Conservation (phyloP, 176 grass and related monocot species). For the Aegilops speltoides region DNA sequence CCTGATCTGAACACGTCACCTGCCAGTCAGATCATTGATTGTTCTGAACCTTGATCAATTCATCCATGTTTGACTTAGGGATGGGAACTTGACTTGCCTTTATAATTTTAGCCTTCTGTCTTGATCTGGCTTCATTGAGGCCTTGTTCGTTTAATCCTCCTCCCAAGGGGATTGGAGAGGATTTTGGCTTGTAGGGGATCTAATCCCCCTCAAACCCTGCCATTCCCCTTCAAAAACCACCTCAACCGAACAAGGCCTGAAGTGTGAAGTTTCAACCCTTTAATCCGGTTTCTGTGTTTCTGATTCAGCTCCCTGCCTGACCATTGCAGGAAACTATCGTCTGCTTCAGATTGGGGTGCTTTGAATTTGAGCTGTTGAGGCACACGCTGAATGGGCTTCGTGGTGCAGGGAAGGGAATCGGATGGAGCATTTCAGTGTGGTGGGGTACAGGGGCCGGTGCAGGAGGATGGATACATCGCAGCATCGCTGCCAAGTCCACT, state of each 20-base stretch:
- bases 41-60: conserved; percentile 23
- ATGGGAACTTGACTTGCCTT: background rate
- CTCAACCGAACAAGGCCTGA: no score
- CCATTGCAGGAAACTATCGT: background rate
- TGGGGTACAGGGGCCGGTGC: background rate
- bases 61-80: background rate
- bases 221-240: no score
- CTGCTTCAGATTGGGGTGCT: background rate
- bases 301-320: background rate
- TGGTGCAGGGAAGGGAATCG: background rate
- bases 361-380: background rate
- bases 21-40: background rate
- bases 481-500: conserved; percentile 12
- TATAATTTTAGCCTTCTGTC: background rate
- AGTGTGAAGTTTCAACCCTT: background rate
- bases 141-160: no score
- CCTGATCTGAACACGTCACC: background rate
- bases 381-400: background rate
- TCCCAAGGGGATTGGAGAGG: no score
- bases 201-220: no score
- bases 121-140: background rate
- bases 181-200: no score
- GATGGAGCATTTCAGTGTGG: background rate
- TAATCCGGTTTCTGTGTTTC: background rate
- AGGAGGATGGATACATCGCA: background rate